Conservation (phyloP, 495 filamentous ascomycete species). For the Tuber aestivum region DNA sequence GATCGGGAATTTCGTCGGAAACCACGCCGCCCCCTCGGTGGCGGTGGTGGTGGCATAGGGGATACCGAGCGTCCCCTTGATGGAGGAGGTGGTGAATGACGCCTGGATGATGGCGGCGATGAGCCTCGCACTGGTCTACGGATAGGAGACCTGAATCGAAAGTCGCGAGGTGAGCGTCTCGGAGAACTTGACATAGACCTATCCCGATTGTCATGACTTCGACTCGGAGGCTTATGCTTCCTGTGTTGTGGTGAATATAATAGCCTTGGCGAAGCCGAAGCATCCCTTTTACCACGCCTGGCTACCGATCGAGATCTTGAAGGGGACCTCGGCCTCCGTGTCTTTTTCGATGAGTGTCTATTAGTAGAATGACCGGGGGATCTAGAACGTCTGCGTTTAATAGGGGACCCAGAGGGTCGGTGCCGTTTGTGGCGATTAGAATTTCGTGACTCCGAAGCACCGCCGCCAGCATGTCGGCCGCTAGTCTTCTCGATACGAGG, state of each 20-base stretch:
- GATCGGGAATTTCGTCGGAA: constrained; percentile 33
- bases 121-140: constrained; percentile 5
- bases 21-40: constrained; percentile 25
- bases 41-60: constrained; percentile 25
- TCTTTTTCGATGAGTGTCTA: constrained; percentile 32
- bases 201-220: constrained; percentile 33
- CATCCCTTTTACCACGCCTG: constrained; percentile 37
- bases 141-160: constrained; percentile 7
- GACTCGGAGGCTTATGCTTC: constrained; percentile 38
- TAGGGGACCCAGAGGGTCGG: constrained; percentile 35
- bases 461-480: constrained; percentile 29
- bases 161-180: constrained; percentile 18
- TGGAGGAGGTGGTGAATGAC: constrained; percentile 28
- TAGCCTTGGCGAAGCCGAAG: constrained; percentile 38
- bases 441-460: constrained; percentile 37
- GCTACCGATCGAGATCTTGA: constrained; percentile 36
- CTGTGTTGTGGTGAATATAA: constrained; percentile 23
- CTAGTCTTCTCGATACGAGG: constrained; percentile 24
- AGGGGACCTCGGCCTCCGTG: constrained; percentile 35
- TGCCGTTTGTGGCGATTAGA: constrained; percentile 38
- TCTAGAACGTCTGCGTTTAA: constrained; percentile 38
- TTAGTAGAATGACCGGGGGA: constrained; percentile 38
- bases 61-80: constrained; percentile 28
- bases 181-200: constrained; percentile 37
- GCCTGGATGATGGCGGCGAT: constrained; percentile 32